phyloP scores from a whole-genome alignment of 176 grass and related monocot genomes.

The Eremochloa ophiuroides region DNA sequence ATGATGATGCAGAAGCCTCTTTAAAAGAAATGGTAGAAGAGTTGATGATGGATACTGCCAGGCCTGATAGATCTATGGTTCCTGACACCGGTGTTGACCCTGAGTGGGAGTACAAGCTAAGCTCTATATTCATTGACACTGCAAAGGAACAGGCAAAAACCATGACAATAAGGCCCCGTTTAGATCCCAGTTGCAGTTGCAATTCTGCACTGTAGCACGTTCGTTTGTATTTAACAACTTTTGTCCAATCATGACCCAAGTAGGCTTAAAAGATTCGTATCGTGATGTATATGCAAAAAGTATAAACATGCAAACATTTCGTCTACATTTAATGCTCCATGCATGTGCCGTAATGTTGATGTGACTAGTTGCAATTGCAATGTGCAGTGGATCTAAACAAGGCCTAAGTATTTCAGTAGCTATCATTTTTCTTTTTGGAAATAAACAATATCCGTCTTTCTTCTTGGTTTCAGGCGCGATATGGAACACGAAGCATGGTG shows the following conservation, averaged over 20 bases:
- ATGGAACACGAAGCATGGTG: slow-evolving; percentile 85
- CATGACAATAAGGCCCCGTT: no score
- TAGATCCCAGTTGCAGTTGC: no score
- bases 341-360: no score
- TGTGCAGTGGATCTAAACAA: no score
- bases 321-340: no score
- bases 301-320: no score
- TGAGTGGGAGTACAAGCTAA: slow-evolving; percentile 61
- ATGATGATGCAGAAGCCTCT: slow-evolving; percentile 27
- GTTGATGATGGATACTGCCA: slow-evolving; percentile 60
- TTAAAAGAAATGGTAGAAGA: slow-evolving; percentile 59
- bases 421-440: not conserved
- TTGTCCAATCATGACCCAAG: no score
- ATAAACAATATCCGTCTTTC: not conserved
- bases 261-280: no score
- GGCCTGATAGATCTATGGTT: slow-evolving; percentile 46
- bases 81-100: slow-evolving; percentile 53
- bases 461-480: slow-evolving; percentile 40
- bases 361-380: no score
- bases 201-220: no score
- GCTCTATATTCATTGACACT: slow-evolving; percentile 72
- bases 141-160: slow-evolving; percentile 43
- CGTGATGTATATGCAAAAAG: no score
- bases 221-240: no score
- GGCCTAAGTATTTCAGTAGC: not conserved